Base-by-base conservation (phyloP, 306 rosid species). In the Cotoneaster glaucophyllus region DNA sequence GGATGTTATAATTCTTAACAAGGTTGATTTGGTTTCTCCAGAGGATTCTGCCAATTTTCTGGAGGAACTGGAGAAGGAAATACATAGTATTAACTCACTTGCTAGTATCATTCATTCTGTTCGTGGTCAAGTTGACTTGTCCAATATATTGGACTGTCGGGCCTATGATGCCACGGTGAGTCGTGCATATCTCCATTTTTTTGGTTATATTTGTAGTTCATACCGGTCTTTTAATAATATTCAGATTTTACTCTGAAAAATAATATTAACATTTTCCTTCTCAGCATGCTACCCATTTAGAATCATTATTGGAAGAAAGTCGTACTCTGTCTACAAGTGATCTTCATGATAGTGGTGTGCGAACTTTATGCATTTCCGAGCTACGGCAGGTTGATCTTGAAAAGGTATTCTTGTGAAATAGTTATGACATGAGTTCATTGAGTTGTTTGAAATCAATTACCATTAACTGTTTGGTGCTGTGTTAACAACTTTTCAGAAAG, bases 1-100 rank as follows among this genome's bases (percentile, higher is more conserved):
- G 98, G 98, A 92, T 78, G 86, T 88, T 83, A 78, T 90, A 82
- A 87, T 92, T 86, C 97, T 95, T 86, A 95, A 92, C 88, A 95
- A 95, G 91, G 96, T 92, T 85, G 98, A 95, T 88, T 87, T 95
- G 93, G 93, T 90, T 78, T 85, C 96, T 86, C 84, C 88, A 76
- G 95, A 90, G 75, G 85, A 85, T 48, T 83, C 88, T 73, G 90
- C 71, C 56, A 82, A 76, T 79, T 77, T 73, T 81, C 79, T 90
- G 84, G 86, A 90, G 84, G 90, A 90, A 82, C 89, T 95, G 26
- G 96, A 89, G 83, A 90, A 82, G 79, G 98, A 92, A 80, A 92
- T 95, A 75, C 92, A 75, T 84, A 86, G 80, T 71, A 87, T 95
- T 69, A 95, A 95, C 57, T 82, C 97, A 22, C 98, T 95, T 19